phyloP scores from a whole-genome alignment of 2,329 filamentous ascomycete species.

The Nakataea oryzae region DNA sequence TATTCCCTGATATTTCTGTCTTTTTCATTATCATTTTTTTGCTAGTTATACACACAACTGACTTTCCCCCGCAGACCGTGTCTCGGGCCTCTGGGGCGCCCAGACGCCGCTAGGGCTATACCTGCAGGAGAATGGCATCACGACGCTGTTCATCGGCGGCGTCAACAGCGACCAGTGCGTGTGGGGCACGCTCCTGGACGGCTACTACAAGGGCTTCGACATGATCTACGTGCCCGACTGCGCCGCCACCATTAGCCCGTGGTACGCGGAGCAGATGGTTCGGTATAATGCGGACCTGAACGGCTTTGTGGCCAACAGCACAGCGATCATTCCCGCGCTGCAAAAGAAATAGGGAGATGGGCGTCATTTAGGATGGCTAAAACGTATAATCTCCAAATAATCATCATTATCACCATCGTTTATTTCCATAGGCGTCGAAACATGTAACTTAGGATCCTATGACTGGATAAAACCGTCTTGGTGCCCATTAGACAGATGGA shows the following conservation, averaged over 20 bases:
- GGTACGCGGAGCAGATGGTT: conserved; percentile 21
- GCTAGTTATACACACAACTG: no score
- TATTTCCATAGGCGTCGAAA: no score
- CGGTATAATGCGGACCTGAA: conserved; percentile 21
- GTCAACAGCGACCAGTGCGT: conserved; percentile 53
- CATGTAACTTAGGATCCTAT: no score
- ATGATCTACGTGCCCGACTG: conserved; percentile 42
- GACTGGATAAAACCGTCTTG: no score
- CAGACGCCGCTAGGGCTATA: conserved; percentile 29
- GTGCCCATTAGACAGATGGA: no score
- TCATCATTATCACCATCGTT: no score
- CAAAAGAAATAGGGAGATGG: neutral
- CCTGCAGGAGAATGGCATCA: conserved; percentile 26
- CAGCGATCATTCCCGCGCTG: conserved; percentile 3
- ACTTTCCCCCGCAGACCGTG: conserved; percentile 23
- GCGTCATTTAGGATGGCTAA: no score
- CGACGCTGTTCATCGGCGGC: conserved; percentile 42
- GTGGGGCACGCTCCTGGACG: conserved; percentile 41
- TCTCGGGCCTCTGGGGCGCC: conserved; percentile 42
- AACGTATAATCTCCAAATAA: no score
- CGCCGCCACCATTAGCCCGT: conserved; percentile 34
- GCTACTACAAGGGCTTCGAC: conserved; percentile 42
- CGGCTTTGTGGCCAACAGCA: conserved; percentile 7
- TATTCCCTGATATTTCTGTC: neutral
- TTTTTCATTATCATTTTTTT: neutral